Evolutionary conservation across 2,329 filamentous ascomycete genomes (phyloP).

Genomic region (Aspergillus bombycis): DNA sequence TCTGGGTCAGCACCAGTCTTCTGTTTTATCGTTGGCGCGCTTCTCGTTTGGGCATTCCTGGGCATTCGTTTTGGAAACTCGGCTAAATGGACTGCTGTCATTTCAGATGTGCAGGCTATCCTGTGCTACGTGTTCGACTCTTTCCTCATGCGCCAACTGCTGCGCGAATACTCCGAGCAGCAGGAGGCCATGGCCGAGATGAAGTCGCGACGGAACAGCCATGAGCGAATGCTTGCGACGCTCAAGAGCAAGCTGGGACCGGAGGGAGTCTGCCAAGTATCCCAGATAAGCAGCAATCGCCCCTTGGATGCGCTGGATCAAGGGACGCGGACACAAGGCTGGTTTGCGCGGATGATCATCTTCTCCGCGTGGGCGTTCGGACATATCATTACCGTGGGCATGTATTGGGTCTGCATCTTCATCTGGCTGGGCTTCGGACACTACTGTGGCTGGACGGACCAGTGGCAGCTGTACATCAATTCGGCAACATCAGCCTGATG

Average conservation of each 20-base stretch:
- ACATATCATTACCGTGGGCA: constrained; percentile 14
- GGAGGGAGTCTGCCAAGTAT: background rate
- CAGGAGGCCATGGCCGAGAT: constrained; percentile 19
- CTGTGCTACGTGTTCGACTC: constrained; percentile 38
- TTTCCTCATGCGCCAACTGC: constrained; percentile 36
- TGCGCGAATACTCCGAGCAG: constrained; percentile 26
- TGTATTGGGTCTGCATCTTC: constrained; percentile 25
- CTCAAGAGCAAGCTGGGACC: constrained; percentile 6
- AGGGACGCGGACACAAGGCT: background rate
- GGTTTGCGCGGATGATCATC: background rate
- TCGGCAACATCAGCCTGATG: constrained; percentile 40
- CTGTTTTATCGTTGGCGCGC: constrained; percentile 34
- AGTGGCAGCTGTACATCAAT: constrained; percentile 23
- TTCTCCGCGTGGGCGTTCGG: constrained; percentile 15
- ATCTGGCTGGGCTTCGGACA: constrained; percentile 24
- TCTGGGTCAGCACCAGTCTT: constrained; percentile 33
- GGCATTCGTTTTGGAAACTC: constrained; percentile 29
- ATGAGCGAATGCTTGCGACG: constrained; percentile 23
- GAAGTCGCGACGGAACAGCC: constrained; percentile 23
- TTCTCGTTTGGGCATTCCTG: constrained; percentile 32
- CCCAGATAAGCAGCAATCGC: background rate
- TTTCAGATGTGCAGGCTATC: constrained; percentile 38
- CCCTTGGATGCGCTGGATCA: background rate
- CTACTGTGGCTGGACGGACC: constrained; percentile 18
- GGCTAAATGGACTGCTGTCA: constrained; percentile 31